Evolutionary conservation across 2,329 filamentous ascomycete genomes (phyloP).

Genomic region (Xylariales sp.): DNA sequence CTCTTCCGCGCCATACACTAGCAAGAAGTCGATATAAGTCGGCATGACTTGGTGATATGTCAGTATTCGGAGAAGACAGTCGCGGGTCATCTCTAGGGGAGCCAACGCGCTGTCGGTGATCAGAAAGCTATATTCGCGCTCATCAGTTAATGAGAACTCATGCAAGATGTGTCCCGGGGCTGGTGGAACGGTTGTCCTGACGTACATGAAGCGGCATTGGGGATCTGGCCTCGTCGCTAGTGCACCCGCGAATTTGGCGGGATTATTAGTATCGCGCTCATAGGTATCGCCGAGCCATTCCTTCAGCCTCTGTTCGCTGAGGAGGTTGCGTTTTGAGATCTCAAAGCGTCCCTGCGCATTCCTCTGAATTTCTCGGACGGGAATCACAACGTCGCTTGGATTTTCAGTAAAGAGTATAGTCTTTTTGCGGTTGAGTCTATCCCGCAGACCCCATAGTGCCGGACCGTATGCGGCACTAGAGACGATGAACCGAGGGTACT

Average conservation of each 20-base stretch:
- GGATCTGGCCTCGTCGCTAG: constrained; percentile 35
- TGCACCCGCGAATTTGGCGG: constrained; percentile 26
- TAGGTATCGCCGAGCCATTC: constrained; percentile 33
- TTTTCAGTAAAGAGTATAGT: constrained; percentile 24
- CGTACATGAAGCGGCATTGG: constrained; percentile 48
- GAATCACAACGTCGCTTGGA: constrained; percentile 22
- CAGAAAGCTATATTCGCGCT: constrained; percentile 40
- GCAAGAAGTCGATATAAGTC: constrained; percentile 46
- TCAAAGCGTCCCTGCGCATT: constrained; percentile 21
- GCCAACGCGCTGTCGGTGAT: constrained; percentile 38
- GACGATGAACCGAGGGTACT: constrained; percentile 32
- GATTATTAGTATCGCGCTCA: constrained; percentile 19
- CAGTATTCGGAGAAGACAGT: constrained; percentile 45
- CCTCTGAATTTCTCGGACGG: constrained; percentile 26
- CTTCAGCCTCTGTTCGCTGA: constrained; percentile 29
- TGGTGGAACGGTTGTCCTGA: not conserved
- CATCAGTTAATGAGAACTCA: not conserved
- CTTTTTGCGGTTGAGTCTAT: constrained; percentile 31
- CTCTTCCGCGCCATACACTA: constrained; percentile 43
- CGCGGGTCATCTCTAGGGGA: constrained; percentile 40
- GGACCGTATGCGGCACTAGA: constrained; percentile 28
- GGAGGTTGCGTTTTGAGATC: constrained; percentile 27
- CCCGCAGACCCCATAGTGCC: constrained; percentile 23
- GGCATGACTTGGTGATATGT: constrained; percentile 51
- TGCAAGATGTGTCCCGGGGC: not conserved